Evolutionary conservation across 306 rosid species (phyloP).

Genomic region (Cucumis sativus): DNA sequence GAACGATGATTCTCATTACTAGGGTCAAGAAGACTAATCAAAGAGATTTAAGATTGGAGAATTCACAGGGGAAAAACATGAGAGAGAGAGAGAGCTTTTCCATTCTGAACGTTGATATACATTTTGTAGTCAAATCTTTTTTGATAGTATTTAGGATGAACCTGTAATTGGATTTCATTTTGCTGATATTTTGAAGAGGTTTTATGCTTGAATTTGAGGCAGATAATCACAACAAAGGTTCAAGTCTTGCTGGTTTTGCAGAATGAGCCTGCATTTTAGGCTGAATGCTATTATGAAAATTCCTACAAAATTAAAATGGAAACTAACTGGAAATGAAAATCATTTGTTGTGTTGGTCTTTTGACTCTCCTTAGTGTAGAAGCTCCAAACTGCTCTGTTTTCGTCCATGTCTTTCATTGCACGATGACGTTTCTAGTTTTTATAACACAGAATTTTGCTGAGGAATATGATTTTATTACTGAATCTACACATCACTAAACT

Average conservation of each 20-base stretch:
- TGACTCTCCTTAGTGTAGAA: not conserved
- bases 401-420: not conserved
- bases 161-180: not conserved
- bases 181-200: not conserved
- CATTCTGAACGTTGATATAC: not conserved
- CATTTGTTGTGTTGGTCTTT: not conserved
- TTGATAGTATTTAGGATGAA: not conserved
- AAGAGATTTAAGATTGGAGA: not conserved
- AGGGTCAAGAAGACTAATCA: not conserved
- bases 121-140: not conserved
- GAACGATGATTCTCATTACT: not conserved
- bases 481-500: not conserved
- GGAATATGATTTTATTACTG: not conserved
- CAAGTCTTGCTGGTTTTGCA: not conserved
- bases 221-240: not conserved
- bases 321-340: not conserved
- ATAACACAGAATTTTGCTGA: not conserved
- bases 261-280: not conserved
- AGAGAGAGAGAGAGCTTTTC: not conserved
- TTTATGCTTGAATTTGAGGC: not conserved
- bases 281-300: not conserved
- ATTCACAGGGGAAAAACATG: not conserved
- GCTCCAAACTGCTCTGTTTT: not conserved
- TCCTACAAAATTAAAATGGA: not conserved
- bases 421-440: not conserved